Percentiles rank a stretch among this genome's conserved stretches.
phyloP scores from a whole-genome alignment of 257 asterid species.

The Rubia yunnanensis region DNA sequence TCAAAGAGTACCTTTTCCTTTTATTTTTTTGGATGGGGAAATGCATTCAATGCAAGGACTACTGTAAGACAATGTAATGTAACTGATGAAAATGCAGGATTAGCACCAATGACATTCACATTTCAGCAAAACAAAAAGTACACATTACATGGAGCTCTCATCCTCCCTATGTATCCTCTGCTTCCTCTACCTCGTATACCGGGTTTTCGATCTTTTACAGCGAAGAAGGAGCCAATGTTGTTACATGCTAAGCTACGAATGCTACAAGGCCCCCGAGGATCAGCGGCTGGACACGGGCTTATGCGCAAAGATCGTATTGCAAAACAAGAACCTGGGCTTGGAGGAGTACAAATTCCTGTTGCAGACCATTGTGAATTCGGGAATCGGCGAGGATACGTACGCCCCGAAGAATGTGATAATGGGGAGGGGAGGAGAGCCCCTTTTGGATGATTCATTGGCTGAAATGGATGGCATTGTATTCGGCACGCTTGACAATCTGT shows the following conservation, averaged over 20 bases:
- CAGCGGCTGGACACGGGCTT: constrained; percentile 48
- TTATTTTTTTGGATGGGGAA: neutral
- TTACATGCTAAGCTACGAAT: constrained; percentile 70
- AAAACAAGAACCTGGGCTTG: constrained; percentile 67
- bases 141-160: neutral
- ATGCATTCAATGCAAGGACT: neutral
- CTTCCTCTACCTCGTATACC: neutral
- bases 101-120: neutral
- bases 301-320: constrained; percentile 50
- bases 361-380: constrained; percentile 76
- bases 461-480: constrained; percentile 78
- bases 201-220: neutral
- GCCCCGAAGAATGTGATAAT: constrained; percentile 57
- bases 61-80: neutral
- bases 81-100: neutral
- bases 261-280: constrained; percentile 47
- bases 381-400: constrained; percentile 88
- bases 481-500: constrained; percentile 33
- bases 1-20: neutral
- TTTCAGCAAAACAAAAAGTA: neutral
- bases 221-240: constrained; percentile 35
- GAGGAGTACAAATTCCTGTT: constrained; percentile 62
- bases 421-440: constrained; percentile 51
- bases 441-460: constrained; percentile 33
- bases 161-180: neutral